A percentile compares a stretch with the other conserved stretches of the same genome.
phyloP scores from a whole-genome alignment of 2,329 filamentous ascomycete genomes.

The Zalaria sp. region DNA sequence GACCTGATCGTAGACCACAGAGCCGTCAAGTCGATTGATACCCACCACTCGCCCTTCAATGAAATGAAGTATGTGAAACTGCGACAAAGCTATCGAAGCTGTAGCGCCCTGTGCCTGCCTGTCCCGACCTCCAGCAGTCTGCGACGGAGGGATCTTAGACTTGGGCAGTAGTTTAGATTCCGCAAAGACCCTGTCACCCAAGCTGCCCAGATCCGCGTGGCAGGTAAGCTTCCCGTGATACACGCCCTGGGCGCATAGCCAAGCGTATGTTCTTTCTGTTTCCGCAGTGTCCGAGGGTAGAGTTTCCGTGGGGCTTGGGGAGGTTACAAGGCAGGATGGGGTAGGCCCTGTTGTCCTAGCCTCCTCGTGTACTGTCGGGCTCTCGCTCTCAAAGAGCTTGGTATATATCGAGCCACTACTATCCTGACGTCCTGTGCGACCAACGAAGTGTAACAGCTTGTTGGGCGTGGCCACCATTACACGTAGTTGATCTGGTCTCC shows the following conservation, averaged over 20 bases:
- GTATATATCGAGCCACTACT: constrained; percentile 76
- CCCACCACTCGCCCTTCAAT: constrained; percentile 73
- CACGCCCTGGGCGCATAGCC: constrained; percentile 77
- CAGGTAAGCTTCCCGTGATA: constrained; percentile 66
- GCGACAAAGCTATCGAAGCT: constrained; percentile 69
- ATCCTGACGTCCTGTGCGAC: constrained; percentile 62
- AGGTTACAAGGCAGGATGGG: constrained; percentile 57
- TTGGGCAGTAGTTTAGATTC: constrained; percentile 66
- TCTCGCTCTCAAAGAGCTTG: constrained; percentile 76
- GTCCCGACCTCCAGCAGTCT: constrained; percentile 49
- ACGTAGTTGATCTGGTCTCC: constrained; percentile 57
- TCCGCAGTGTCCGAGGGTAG: constrained; percentile 24
- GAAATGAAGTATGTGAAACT: constrained; percentile 82
- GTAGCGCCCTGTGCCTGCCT: constrained; percentile 58
- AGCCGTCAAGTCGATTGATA: constrained; percentile 74
- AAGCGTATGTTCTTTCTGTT: constrained; percentile 65
- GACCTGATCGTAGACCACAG: constrained; percentile 73
- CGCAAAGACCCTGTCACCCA: constrained; percentile 62
- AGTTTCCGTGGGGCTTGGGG: constrained; percentile 54
- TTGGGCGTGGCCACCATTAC: constrained; percentile 69
- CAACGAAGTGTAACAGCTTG: constrained; percentile 66
- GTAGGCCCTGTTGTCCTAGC: constrained; percentile 40
- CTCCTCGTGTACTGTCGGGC: constrained; percentile 62
- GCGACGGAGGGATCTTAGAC: constrained; percentile 56
- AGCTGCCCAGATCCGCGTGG: constrained; percentile 43